Evolutionary conservation across 2,329 filamentous ascomycete genomes (phyloP).

Genomic region (Plectosphaerella cucumerina): DNA sequence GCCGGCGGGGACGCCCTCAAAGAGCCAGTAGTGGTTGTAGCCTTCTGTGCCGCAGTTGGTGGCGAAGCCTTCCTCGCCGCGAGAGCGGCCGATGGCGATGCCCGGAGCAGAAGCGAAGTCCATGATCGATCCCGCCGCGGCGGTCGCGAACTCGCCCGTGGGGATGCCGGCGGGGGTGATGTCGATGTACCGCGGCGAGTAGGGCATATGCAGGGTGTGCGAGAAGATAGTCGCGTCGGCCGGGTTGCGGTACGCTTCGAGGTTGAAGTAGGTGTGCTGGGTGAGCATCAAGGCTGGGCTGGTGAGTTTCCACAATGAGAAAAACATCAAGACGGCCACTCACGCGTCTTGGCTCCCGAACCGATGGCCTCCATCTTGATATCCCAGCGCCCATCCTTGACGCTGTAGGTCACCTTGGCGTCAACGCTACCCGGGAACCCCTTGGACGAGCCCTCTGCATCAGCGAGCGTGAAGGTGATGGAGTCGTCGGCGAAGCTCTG

Average conservation of each 20-base stretch:
- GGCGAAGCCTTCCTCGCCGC: constrained; percentile 46
- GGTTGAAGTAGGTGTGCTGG: constrained; percentile 66
- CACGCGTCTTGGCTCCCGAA: constrained; percentile 40
- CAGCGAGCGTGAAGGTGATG: constrained; percentile 63
- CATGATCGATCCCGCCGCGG: constrained; percentile 52
- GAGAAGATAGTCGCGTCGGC: constrained; percentile 52
- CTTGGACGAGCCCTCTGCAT: constrained; percentile 51
- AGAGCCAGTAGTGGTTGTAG: constrained; percentile 60
- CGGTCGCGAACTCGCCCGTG: constrained; percentile 55
- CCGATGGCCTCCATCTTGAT: constrained; percentile 57
- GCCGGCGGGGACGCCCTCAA: constrained; percentile 33
- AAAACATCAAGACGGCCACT: constrained; percentile 10
- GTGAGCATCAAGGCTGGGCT: constrained; percentile 55
- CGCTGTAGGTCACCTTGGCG: constrained; percentile 58
- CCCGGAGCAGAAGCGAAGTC: constrained; percentile 62
- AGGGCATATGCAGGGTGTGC: constrained; percentile 60
- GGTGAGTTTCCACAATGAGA: background rate
- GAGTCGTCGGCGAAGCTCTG: constrained; percentile 47
- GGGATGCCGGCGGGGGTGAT: constrained; percentile 54
- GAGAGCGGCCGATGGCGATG: constrained; percentile 56
- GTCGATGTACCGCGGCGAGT: constrained; percentile 54
- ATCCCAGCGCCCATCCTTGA: constrained; percentile 52
- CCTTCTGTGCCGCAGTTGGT: constrained; percentile 63
- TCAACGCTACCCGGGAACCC: constrained; percentile 60
- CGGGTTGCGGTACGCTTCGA: constrained; percentile 60